A percentile compares a stretch with the other conserved stretches of the same genome.
Evolutionary conservation across 176 grass and related monocot species (phyloP).

Genomic region (Carex littledalei): DNA sequence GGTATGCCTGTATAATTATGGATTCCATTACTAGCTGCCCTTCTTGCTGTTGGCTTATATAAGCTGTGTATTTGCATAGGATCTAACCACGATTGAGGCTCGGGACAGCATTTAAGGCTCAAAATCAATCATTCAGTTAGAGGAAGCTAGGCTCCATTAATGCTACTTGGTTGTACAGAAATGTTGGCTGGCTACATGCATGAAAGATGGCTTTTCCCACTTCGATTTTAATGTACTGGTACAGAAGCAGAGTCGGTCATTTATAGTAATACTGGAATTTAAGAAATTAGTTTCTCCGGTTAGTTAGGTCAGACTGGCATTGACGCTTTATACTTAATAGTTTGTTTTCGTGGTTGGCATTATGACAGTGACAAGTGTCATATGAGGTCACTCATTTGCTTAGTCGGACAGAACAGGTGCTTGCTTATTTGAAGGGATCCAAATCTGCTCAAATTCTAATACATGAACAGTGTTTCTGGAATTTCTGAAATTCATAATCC

Average conservation of each 20-base stretch:
- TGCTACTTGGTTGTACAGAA: not conserved
- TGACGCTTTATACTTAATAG: not conserved
- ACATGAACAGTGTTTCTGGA: too few species aligned
- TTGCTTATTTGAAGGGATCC: not conserved
- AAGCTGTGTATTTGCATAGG: not conserved
- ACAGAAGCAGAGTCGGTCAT: not conserved
- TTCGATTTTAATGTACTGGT: not conserved
- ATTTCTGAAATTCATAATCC: too few species aligned
- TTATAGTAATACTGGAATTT: not conserved
- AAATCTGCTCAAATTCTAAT: too few species aligned
- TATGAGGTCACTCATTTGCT: not conserved
- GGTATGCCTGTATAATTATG: not conserved
- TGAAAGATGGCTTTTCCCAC: not conserved
- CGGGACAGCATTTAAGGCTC: not conserved
- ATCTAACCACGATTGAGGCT: conserved; percentile 1
- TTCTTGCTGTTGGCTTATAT: not conserved
- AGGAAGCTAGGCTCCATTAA: not conserved
- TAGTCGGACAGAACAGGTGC: not conserved
- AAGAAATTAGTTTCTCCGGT: not conserved
- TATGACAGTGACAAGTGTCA: not conserved
- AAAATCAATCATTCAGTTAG: not conserved
- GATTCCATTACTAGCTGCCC: not conserved
- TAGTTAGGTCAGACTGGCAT: not conserved
- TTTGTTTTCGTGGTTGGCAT: not conserved
- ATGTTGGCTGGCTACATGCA: not conserved